These are phyloP conservation scores for Globisporangium yorkense DNA, from an alignment of 352 stramenopile species.

Conservation along the genomic window DNA sequence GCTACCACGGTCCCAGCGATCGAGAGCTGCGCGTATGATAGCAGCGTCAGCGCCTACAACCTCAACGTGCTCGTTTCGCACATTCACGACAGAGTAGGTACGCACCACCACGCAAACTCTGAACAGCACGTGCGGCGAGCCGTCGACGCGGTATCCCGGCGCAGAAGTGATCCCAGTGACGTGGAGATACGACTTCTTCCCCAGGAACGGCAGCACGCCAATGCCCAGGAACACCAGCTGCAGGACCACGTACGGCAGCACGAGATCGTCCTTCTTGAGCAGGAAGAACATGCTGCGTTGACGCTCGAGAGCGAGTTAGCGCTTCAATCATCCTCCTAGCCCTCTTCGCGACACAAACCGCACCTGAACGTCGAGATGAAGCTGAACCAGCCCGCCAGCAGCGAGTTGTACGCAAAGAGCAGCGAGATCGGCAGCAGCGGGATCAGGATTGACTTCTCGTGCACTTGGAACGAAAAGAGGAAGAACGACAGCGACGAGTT, in stretches of 20 bases:
- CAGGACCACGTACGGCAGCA: slow-evolving; percentile 66
- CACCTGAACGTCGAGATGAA: slow-evolving; percentile 82
- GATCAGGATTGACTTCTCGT: slow-evolving; percentile 96
- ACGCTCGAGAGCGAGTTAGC: background rate
- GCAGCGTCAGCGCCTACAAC: slow-evolving; percentile 7
- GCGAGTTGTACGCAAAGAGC: slow-evolving; percentile 52
- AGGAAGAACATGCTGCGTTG: slow-evolving; percentile 77
- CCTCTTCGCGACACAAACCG: background rate
- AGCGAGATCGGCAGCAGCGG: slow-evolving; percentile 90
- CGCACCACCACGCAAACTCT: slow-evolving; percentile 50
- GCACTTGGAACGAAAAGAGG: slow-evolving; percentile 97
- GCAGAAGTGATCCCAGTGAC: slow-evolving; percentile 10
- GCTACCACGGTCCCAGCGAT: slow-evolving; percentile 43
- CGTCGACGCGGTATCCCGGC: slow-evolving; percentile 36
- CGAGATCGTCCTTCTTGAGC: slow-evolving; percentile 72
- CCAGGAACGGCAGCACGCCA: slow-evolving; percentile 39
- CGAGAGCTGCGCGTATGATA: slow-evolving; percentile 33
- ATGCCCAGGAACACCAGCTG: slow-evolving; percentile 42
- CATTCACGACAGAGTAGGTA: background rate
- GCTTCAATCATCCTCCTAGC: background rate
- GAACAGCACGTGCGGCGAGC: slow-evolving; percentile 24
- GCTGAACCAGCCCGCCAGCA: slow-evolving; percentile 73
- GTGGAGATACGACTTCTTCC: slow-evolving; percentile 25
- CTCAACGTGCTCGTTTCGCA: background rate
- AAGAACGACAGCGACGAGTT: slow-evolving; percentile 93